These are phyloP conservation scores for Garcia nutans DNA, from an alignment of 345 rosid species.

Conservation along the genomic window DNA sequence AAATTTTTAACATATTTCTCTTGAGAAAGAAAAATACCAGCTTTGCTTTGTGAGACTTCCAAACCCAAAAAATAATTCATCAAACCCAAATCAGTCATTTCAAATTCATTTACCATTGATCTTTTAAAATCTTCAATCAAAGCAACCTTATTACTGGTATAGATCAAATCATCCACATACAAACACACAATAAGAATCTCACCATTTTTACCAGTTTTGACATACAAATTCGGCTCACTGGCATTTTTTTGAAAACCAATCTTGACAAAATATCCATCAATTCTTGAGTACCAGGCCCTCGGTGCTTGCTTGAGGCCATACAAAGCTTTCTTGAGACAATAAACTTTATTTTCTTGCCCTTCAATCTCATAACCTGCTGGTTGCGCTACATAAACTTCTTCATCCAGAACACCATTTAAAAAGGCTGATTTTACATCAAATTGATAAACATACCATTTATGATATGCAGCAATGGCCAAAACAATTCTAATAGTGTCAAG, in stretches of 20 bases:
- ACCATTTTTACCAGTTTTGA: background rate
- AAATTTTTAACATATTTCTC: background rate
- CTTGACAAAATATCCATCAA: background rate
- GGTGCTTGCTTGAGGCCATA: background rate
- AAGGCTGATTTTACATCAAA: background rate
- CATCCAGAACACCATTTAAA: background rate
- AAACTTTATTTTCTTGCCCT: background rate
- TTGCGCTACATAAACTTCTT: background rate
- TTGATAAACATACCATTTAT: too few species aligned
- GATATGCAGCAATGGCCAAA: too few species aligned
- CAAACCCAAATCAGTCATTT: background rate
- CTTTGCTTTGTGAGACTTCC: background rate
- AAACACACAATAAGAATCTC: too few species aligned
- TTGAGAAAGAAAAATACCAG: constrained; percentile 8
- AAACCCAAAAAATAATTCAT: too few species aligned
- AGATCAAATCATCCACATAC: too few species aligned
- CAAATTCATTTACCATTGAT: too few species aligned
- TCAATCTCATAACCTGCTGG: background rate
- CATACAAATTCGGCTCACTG: background rate
- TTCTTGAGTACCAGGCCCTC: background rate
- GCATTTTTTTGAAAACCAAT: background rate
- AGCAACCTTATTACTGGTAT: too few species aligned
- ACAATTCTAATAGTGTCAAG: too few species aligned
- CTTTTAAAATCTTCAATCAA: too few species aligned
- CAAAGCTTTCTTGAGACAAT: background rate